These are phyloP conservation scores for Globisporangium alternatum DNA, from an alignment of 352 stramenopile species.

Conservation along the genomic window DNA sequence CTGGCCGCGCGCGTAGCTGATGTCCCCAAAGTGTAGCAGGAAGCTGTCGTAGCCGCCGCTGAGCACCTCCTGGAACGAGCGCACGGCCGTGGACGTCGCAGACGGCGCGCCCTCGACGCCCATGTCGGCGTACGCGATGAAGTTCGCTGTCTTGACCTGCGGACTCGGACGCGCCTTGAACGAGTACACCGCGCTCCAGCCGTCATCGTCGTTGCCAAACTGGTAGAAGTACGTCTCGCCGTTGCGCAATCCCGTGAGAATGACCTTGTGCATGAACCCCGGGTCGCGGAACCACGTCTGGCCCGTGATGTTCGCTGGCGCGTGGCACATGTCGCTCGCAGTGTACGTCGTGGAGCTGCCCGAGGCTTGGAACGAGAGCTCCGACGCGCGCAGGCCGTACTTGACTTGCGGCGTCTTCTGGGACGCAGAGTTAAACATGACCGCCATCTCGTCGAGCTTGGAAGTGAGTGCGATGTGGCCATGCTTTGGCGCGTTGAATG, in stretches of 20 bases:
- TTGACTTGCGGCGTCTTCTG: constrained; percentile 36
- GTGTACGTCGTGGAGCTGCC: constrained; percentile 67
- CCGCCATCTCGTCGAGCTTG: constrained; percentile 43
- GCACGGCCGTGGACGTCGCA: constrained; percentile 14
- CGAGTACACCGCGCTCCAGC: constrained; percentile 65
- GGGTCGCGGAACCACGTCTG: constrained; percentile 76
- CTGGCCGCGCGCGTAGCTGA: constrained; percentile 23
- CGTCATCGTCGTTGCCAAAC: constrained; percentile 73
- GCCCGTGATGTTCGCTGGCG: constrained; percentile 52
- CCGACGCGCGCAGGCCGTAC: constrained; percentile 31
- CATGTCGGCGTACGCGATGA: constrained; percentile 16
- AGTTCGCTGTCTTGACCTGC: constrained; percentile 1
- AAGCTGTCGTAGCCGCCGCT: constrained; percentile 15
- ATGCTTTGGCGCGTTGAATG: constrained; percentile 60
- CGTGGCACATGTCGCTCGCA: constrained; percentile 61
- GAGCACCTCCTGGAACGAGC: constrained; percentile 12
- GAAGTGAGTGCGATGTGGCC: constrained; percentile 66
- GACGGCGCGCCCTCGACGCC: constrained; percentile 13
- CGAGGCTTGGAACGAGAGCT: constrained; percentile 21
- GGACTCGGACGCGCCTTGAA: constrained; percentile 28
- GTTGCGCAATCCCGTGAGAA: constrained; percentile 41
- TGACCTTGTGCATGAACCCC: constrained; percentile 78
- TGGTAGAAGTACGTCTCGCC: constrained; percentile 69
- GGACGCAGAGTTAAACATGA: constrained; percentile 75
- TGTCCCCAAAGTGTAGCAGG: constrained; percentile 16